A percentile compares a stretch with the other conserved stretches of the same genome.
These are phyloP conservation scores for Jamesozyma rosinii DNA, from an alignment of 805 yeast genomes.

Conservation along the genomic window DNA sequence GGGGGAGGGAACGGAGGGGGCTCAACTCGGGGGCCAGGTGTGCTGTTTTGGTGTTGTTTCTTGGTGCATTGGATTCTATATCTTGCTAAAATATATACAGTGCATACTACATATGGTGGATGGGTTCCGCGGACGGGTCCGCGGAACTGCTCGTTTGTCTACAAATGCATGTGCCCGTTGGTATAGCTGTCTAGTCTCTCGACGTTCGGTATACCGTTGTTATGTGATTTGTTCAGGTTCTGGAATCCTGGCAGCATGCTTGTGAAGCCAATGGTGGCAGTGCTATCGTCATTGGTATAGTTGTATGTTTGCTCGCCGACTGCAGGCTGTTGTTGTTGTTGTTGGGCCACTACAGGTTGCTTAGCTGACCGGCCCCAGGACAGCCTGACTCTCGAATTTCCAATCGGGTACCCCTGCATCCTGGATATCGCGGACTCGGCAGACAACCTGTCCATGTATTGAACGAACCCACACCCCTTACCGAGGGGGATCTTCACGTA, in stretches of 20 bases:
- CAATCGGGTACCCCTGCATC: constrained; percentile 86
- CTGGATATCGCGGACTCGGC: constrained; percentile 80
- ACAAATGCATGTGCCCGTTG: neutral
- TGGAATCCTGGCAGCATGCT: neutral
- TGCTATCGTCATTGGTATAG: neutral
- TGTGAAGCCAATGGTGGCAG: neutral
- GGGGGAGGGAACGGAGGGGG: no score
- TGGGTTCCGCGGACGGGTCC: no score
- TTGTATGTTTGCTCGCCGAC: constrained; percentile 12
- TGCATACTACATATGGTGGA: no score
- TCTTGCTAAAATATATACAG: no score
- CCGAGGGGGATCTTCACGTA: constrained; percentile 72
- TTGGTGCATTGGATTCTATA: neutral
- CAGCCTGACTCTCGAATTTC: constrained; percentile 70
- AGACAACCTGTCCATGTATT: constrained; percentile 62
- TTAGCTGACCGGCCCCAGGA: constrained; percentile 73
- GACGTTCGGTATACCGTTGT: neutral
- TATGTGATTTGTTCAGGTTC: neutral
- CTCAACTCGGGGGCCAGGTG: no score
- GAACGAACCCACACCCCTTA: constrained; percentile 79
- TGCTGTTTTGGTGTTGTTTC: neutral
- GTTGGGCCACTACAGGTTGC: constrained; percentile 9
- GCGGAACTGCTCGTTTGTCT: no score
- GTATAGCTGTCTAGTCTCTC: neutral
- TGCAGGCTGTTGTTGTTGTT: constrained; percentile 13